These are phyloP conservation scores for Diversispora eburnea DNA, from an alignment of 192 early-diverging fungal species.

Conservation along the genomic window DNA sequence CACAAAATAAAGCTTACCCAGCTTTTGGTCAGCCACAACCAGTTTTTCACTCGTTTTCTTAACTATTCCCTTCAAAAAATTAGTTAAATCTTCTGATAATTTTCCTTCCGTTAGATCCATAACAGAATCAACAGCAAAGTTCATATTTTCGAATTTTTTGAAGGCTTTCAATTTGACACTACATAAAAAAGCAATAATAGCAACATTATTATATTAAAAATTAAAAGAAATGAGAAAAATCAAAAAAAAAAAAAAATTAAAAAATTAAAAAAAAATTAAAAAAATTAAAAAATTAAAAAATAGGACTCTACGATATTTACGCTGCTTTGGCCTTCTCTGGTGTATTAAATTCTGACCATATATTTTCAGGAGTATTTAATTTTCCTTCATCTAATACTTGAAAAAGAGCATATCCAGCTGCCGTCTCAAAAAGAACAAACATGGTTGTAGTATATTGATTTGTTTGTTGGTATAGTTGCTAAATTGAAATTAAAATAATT, in stretches of 20 bases:
- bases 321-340: constrained; percentile 85
- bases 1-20: constrained; percentile 54
- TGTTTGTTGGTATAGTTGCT: no score
- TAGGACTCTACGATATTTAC: constrained; percentile 42
- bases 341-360: constrained; percentile 87
- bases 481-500: no score
- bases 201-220: not conserved
- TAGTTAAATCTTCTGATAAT: constrained; percentile 91
- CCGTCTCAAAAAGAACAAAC: constrained; percentile 96
- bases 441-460: constrained; percentile 36
- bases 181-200: not conserved
- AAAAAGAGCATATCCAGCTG: constrained; percentile 96
- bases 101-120: constrained; percentile 97
- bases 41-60: constrained; percentile 87
- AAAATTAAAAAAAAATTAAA: not conserved
- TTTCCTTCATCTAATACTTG: constrained; percentile 74
- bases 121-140: constrained; percentile 91
- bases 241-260: constrained; percentile 1
- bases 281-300: constrained; percentile 4
- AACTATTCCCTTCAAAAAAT: constrained; percentile 83
- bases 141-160: constrained; percentile 98
- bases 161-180: constrained; percentile 93
- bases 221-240: not conserved
- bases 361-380: constrained; percentile 79
- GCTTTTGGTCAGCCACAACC: constrained; percentile 90